Conservation (phyloP, 139 green algal species). For the Chlamydomonas asymmetrica region DNA sequence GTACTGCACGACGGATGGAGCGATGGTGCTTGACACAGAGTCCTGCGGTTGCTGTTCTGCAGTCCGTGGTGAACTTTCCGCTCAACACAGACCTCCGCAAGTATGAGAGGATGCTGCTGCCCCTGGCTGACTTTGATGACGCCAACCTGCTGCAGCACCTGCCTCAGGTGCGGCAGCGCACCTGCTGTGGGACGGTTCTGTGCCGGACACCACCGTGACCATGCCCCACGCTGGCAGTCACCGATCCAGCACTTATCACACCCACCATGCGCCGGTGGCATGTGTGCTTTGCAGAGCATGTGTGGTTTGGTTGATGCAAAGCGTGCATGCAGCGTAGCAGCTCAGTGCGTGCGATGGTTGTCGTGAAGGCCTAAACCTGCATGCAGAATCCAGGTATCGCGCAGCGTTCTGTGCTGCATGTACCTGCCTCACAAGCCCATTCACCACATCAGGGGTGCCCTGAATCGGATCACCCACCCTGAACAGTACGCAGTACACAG, state of each 20-base stretch:
- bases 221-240: conserved; percentile 32
- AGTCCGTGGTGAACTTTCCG: conserved; percentile 30
- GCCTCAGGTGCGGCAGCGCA: not conserved
- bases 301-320: too few relatives aligned
- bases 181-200: not conserved
- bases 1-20: not conserved
- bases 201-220: not conserved
- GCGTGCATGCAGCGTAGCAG: too few relatives aligned
- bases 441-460: too few relatives aligned
- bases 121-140: conserved; percentile 43
- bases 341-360: too few relatives aligned
- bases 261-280: not conserved
- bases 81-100: conserved; percentile 16
- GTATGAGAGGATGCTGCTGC: conserved; percentile 20
- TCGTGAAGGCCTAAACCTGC: too few relatives aligned
- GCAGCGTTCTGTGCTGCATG: too few relatives aligned
- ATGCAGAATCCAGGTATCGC: too few relatives aligned
- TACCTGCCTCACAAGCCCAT: too few relatives aligned
- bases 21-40: not conserved
- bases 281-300: too few relatives aligned
- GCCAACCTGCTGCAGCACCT: conserved; percentile 50
- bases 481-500: too few relatives aligned
- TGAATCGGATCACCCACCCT: too few relatives aligned
- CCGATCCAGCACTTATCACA: conserved; percentile 22
- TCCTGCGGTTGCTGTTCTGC: not conserved